Conservation (phyloP, 805 yeast species). For the Tetrapisispora nanseiensis region DNA sequence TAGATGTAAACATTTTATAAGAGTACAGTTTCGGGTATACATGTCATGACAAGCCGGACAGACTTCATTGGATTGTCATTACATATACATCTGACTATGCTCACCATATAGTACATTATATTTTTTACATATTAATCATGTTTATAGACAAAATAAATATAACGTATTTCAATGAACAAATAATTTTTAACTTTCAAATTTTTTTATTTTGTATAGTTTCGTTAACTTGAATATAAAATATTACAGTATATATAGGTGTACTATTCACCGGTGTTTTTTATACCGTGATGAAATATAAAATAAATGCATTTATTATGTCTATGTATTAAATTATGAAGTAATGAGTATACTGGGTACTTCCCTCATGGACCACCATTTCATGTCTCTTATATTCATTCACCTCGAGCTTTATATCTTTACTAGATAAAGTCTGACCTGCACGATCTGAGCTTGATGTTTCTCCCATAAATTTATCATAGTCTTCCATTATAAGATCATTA, state of each 20-base stretch:
- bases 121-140: no score
- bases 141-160: no score
- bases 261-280: not conserved
- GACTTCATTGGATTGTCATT: no score
- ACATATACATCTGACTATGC: no score
- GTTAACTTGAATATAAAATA: not conserved
- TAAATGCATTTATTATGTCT: not conserved
- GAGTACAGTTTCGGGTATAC: no score
- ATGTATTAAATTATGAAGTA: slow-evolving; percentile 32
- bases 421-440: not conserved
- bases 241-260: not conserved
- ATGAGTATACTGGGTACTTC: slow-evolving; percentile 53
- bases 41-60: no score
- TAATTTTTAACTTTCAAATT: no score
- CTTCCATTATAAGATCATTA: slow-evolving; percentile 12
- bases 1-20: no score
- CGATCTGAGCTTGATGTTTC: not conserved
- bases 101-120: no score
- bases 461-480: not conserved
- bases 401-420: slow-evolving; percentile 42
- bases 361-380: slow-evolving; percentile 62
- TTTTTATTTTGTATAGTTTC: no score
- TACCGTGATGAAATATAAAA: not conserved
- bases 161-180: no score
- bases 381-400: slow-evolving; percentile 52